Conservation (phyloP, 2,329 filamentous ascomycete genomes). For the Alternaria atra region DNA sequence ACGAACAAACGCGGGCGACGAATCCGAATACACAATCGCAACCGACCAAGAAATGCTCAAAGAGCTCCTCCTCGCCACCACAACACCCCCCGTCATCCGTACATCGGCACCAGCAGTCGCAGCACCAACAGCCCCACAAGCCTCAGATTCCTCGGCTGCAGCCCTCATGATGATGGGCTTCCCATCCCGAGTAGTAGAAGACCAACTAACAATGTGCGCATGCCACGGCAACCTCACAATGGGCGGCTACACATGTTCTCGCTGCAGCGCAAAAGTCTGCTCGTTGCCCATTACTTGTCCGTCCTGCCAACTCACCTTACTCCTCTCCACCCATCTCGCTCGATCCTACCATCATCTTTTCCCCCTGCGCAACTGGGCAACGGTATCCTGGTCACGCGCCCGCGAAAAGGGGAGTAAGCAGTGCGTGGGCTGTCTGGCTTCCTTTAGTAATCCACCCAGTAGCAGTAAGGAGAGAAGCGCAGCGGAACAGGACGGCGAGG, state of each 20-base stretch:
- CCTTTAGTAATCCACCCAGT: slow-evolving; percentile 67
- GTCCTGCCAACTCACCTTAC: slow-evolving; percentile 87
- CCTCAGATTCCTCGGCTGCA: slow-evolving; percentile 52
- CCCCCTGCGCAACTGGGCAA: slow-evolving; percentile 81
- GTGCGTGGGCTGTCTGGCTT: slow-evolving; percentile 80
- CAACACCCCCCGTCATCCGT: slow-evolving; percentile 86
- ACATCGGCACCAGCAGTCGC: slow-evolving; percentile 54
- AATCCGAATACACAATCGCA: slow-evolving; percentile 80
- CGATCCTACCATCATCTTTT: slow-evolving; percentile 53
- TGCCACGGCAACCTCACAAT: slow-evolving; percentile 85
- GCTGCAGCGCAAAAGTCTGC: slow-evolving; percentile 90
- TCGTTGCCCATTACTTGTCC: slow-evolving; percentile 89
- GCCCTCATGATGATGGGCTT: slow-evolving; percentile 97
- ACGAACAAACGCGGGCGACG: slow-evolving; percentile 85
- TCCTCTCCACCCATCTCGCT: slow-evolving; percentile 75
- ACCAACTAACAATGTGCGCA: slow-evolving; percentile 79
- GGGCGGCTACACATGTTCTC: slow-evolving; percentile 89
- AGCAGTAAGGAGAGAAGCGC: slow-evolving; percentile 17
- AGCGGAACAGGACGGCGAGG: slow-evolving; percentile 20
- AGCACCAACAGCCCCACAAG: slow-evolving; percentile 41
- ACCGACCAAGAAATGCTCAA: slow-evolving; percentile 87
- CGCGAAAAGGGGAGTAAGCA: slow-evolving; percentile 55
- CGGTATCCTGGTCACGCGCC: slow-evolving; percentile 84
- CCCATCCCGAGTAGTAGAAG: slow-evolving; percentile 82
- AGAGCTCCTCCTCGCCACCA: slow-evolving; percentile 86